phyloP scores from a whole-genome alignment of 257 asterid genomes.

The Fraxinus excelsior region DNA sequence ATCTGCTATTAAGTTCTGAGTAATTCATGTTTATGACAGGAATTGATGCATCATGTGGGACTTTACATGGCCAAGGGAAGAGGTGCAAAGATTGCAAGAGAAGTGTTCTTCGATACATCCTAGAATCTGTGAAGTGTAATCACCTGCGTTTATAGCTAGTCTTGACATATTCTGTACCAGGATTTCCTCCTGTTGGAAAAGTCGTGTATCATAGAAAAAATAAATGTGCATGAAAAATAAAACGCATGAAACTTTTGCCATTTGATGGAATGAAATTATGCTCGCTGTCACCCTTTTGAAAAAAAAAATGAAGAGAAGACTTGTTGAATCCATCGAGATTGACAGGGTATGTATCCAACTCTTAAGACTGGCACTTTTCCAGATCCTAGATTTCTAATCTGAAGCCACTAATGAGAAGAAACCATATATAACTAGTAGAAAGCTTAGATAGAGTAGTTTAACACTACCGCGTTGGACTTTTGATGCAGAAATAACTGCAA shows the following conservation, averaged over 20 bases:
- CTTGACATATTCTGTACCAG: neutral
- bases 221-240: neutral
- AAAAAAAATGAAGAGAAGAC: neutral
- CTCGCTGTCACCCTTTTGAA: neutral
- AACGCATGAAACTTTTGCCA: neutral
- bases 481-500: no score
- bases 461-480: no score
- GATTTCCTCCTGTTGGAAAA: slow-evolving; percentile 10
- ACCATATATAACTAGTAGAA: no score
- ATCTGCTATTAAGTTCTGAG: neutral
- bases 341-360: no score
- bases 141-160: neutral
- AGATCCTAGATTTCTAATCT: no score
- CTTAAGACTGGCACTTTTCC: no score
- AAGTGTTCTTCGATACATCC: slow-evolving; percentile 30
- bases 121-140: slow-evolving; percentile 10
- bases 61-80: slow-evolving; percentile 65
- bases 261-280: neutral
- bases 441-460: no score
- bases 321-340: neutral
- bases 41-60: slow-evolving; percentile 66
- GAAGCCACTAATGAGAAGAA: no score
- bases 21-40: slow-evolving; percentile 23
- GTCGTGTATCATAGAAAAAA: neutral
- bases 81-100: slow-evolving; percentile 61